These are phyloP conservation scores for Tylopilus subfusipes DNA, from an alignment of 768 basidiomycete genomes.

Conservation along the genomic window DNA sequence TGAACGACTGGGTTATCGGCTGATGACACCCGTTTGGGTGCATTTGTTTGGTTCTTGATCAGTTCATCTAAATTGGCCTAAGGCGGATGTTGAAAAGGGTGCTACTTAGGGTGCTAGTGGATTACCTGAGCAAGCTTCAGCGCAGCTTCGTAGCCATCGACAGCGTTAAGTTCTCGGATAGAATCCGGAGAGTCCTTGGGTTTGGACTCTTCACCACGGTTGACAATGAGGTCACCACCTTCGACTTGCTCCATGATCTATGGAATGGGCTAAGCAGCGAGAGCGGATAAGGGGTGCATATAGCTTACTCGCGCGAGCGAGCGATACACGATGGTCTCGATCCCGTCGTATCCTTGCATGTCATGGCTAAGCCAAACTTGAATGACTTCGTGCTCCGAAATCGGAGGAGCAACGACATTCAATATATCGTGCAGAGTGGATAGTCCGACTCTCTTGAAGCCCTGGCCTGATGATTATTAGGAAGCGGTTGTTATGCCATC, in stretches of 20 bases:
- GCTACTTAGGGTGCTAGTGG: background rate
- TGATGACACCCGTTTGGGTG: slow-evolving; percentile 28
- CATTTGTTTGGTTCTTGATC: slow-evolving; percentile 56
- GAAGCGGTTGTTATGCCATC: background rate
- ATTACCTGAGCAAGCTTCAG: slow-evolving; percentile 79
- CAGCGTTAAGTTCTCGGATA: slow-evolving; percentile 70
- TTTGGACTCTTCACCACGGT: slow-evolving; percentile 72
- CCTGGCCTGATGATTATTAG: slow-evolving; percentile 58
- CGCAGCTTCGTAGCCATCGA: slow-evolving; percentile 82
- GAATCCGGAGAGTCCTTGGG: slow-evolving; percentile 52
- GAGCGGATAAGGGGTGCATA: background rate
- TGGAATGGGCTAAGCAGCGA: slow-evolving; percentile 1
- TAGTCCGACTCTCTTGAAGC: slow-evolving; percentile 82
- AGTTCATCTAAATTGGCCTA: slow-evolving; percentile 79
- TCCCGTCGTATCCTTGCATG: slow-evolving; percentile 94
- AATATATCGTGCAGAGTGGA: slow-evolving; percentile 89
- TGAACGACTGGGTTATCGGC: slow-evolving; percentile 67
- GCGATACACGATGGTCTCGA: slow-evolving; percentile 91
- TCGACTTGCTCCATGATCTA: slow-evolving; percentile 94
- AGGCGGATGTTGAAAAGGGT: slow-evolving; percentile 2
- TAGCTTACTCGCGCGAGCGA: slow-evolving; percentile 69
- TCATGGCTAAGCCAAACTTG: slow-evolving; percentile 95
- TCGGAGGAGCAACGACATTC: slow-evolving; percentile 96
- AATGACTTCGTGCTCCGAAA: slow-evolving; percentile 97
- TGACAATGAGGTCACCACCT: slow-evolving; percentile 87